Percentiles rank a stretch among this genome's conserved stretches.
Conservation (phyloP, 352 stramenopile species). For the Phytopythium kandeliae region DNA sequence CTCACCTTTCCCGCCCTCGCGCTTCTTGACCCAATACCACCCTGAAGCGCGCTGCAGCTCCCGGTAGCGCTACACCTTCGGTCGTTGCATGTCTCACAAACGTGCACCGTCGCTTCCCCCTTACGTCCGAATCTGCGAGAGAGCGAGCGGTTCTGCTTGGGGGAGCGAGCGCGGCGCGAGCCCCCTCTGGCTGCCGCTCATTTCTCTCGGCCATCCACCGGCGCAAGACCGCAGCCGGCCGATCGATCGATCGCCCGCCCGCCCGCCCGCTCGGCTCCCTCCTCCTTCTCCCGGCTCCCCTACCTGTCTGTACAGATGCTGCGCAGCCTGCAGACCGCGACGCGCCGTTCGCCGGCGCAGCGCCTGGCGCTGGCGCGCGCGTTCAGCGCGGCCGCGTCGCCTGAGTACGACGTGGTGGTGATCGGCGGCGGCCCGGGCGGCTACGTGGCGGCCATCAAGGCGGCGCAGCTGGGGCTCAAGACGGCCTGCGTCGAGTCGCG, state of each 20-base stretch:
- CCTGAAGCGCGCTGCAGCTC: too few relatives aligned
- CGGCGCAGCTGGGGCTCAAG: conserved; percentile 96
- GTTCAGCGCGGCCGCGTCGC: conserved; percentile 38
- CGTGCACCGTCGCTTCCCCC: neutral
- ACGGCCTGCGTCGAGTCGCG: conserved; percentile 97
- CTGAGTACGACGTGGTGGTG: conserved; percentile 83
- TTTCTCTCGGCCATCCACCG: conserved; percentile 6
- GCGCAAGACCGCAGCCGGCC: too few relatives aligned
- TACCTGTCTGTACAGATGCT: neutral
- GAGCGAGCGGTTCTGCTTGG: conserved; percentile 3
- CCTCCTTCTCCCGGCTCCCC: neutral
- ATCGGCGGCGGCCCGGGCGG: conserved; percentile 96
- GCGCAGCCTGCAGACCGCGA: conserved; percentile 25
- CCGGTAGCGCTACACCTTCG: neutral
- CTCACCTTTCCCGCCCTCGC: too few relatives aligned
- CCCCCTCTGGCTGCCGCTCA: neutral
- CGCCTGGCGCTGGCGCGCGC: conserved; percentile 23
- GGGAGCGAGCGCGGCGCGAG: neutral
- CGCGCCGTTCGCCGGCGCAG: conserved; percentile 27
- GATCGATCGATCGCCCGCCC: neutral
- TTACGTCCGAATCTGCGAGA: neutral
- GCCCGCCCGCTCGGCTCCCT: neutral
- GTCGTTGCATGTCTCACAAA: neutral
- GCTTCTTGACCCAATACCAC: too few relatives aligned
- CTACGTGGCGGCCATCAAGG: conserved; percentile 99